phyloP scores from a whole-genome alignment of 805 yeast species.

The Clavispora phyllophila region DNA sequence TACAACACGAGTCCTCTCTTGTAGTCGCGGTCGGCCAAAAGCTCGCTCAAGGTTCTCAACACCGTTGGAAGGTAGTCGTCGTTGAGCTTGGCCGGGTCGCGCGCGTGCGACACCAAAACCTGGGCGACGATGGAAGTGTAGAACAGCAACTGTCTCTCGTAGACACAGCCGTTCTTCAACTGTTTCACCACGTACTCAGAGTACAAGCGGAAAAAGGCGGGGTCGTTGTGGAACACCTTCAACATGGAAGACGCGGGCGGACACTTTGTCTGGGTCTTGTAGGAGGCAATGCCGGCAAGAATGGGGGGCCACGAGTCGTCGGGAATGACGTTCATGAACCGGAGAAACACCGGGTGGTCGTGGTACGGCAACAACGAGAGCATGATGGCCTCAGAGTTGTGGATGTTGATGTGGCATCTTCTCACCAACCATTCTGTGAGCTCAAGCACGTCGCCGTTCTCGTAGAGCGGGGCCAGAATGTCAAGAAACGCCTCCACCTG shows the following conservation, averaged over 20 bases:
- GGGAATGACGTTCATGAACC: slow-evolving; percentile 68
- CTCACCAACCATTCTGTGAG: slow-evolving; percentile 95
- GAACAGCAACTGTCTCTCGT: slow-evolving; percentile 70
- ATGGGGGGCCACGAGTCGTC: slow-evolving; percentile 62
- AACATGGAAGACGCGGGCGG: slow-evolving; percentile 70
- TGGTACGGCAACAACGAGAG: slow-evolving; percentile 79
- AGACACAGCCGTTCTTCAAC: slow-evolving; percentile 51
- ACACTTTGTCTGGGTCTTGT: slow-evolving; percentile 55
- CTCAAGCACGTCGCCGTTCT: slow-evolving; percentile 66
- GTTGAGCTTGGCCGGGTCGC: slow-evolving; percentile 39
- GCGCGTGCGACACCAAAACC: slow-evolving; percentile 58
- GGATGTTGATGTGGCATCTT: slow-evolving; percentile 78
- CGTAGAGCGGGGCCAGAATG: slow-evolving; percentile 71
- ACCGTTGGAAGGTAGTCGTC: slow-evolving; percentile 48
- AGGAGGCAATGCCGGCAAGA: slow-evolving; percentile 65
- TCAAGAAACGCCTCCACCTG: slow-evolving; percentile 73
- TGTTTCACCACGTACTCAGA: slow-evolving; percentile 48
- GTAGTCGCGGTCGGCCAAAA: slow-evolving; percentile 29
- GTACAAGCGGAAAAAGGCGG: slow-evolving; percentile 62
- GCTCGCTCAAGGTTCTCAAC: slow-evolving; percentile 53
- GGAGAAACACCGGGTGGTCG: slow-evolving; percentile 64
- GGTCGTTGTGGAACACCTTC: slow-evolving; percentile 64
- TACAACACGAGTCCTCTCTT: slow-evolving; percentile 17
- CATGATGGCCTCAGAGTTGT: slow-evolving; percentile 68
- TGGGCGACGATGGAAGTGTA: slow-evolving; percentile 70